phyloP scores from a whole-genome alignment of 768 basidiomycete species.

The Mycena haematopus region DNA sequence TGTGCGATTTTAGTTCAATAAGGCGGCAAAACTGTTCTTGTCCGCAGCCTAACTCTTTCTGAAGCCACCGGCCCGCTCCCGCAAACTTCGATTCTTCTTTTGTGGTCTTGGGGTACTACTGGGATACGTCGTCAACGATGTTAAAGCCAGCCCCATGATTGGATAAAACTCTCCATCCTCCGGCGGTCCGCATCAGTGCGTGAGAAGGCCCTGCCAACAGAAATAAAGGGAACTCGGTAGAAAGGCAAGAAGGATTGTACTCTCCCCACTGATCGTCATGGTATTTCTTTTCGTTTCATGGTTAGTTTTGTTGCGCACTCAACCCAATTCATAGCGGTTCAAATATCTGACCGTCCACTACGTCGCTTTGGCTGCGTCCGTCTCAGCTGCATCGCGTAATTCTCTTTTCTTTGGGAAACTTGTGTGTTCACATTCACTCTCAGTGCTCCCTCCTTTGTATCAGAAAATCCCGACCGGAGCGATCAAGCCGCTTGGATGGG shows the following conservation, averaged over 20 bases:
- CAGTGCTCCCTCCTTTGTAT: slow-evolving; percentile 42
- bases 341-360: slow-evolving; percentile 13
- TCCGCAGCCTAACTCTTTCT: not conserved
- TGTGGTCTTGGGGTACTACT: slow-evolving; percentile 15
- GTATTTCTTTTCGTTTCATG: not conserved
- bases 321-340: slow-evolving; percentile 1
- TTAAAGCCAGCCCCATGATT: slow-evolving; percentile 16
- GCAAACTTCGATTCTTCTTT: slow-evolving; percentile 1
- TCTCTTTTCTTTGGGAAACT: not conserved
- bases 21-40: too few relatives aligned
- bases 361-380: slow-evolving; percentile 8
- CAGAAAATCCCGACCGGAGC: slow-evolving; percentile 42
- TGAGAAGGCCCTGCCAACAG: not conserved
- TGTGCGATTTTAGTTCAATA: too few relatives aligned
- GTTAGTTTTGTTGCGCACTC: not conserved
- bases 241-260: not conserved
- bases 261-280: not conserved
- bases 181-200: slow-evolving; percentile 19
- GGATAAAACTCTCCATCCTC: not conserved
- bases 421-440: not conserved
- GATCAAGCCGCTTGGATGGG: slow-evolving; percentile 49
- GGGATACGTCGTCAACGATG: not conserved
- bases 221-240: slow-evolving; percentile 9
- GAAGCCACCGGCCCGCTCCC: not conserved
- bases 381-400: slow-evolving; percentile 17